These are phyloP conservation scores for Stenogyne calaminthoides DNA, from an alignment of 305 asterid species.

Conservation along the genomic window DNA sequence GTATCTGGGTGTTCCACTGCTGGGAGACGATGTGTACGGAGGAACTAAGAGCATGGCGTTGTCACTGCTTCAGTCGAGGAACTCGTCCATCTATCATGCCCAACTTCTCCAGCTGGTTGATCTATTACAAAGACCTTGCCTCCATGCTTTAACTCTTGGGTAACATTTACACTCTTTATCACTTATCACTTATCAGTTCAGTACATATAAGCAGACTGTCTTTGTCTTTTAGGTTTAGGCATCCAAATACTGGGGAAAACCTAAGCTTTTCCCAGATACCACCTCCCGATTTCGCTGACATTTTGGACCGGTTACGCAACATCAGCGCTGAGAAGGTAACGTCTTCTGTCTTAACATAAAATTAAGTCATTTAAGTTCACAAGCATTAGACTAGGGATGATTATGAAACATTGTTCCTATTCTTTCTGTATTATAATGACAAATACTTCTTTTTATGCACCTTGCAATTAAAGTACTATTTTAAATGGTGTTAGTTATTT, in stretches of 20 bases:
- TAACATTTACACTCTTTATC: slow-evolving; percentile 30
- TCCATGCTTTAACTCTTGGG: slow-evolving; percentile 93
- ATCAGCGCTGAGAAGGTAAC: slow-evolving; percentile 58
- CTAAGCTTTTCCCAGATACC: slow-evolving; percentile 72
- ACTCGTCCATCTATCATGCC: slow-evolving; percentile 43
- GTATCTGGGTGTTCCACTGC: slow-evolving; percentile 78
- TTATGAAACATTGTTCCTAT: too few relatives aligned
- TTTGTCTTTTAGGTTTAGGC: slow-evolving; percentile 56
- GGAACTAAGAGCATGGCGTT: slow-evolving; percentile 86
- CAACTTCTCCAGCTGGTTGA: slow-evolving; percentile 54
- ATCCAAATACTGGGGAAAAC: slow-evolving; percentile 69
- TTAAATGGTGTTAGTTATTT: too few relatives aligned
- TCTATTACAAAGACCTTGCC: slow-evolving; percentile 80
- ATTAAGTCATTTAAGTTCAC: background rate
- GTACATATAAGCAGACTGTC: background rate
- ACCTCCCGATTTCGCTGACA: slow-evolving; percentile 76
- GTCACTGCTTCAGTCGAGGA: slow-evolving; percentile 75
- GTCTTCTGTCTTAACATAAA: background rate
- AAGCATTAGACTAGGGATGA: background rate
- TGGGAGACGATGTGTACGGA: slow-evolving; percentile 95
- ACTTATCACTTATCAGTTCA: background rate
- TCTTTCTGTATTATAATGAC: too few relatives aligned
- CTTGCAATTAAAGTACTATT: too few relatives aligned
- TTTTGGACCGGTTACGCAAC: slow-evolving; percentile 58
- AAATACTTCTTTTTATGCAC: too few relatives aligned